A percentile compares a stretch with the other conserved stretches of the same genome.
phyloP scores from a whole-genome alignment of 2,329 filamentous ascomycete species.

The Daldinia sp. region DNA sequence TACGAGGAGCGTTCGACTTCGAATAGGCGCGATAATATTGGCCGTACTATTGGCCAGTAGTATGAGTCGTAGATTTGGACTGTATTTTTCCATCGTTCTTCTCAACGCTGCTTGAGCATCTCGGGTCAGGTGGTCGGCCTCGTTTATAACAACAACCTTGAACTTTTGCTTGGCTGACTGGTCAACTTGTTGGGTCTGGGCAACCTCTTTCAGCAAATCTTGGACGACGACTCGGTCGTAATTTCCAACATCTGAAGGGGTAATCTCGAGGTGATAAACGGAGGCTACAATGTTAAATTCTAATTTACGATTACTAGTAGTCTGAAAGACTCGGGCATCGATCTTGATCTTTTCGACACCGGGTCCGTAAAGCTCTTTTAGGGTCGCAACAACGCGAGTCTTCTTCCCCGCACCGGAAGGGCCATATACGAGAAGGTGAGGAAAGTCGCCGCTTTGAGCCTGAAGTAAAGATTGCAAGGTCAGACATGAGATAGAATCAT shows the following conservation, averaged over 20 bases:
- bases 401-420: conserved; percentile 98
- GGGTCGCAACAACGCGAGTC: conserved; percentile 91
- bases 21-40: conserved; percentile 98
- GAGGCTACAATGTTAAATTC: conserved; percentile 99
- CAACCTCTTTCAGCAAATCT: conserved; percentile 95
- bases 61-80: conserved; percentile 90
- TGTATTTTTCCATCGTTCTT: conserved; percentile 99
- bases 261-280: conserved; percentile 98
- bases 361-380: conserved; percentile 93
- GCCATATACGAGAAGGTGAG: conserved; percentile 95
- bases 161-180: conserved; percentile 88
- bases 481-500: background rate
- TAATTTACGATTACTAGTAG: conserved; percentile 92
- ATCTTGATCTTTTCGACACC: conserved; percentile 99
- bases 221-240: conserved; percentile 97
- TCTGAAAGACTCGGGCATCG: conserved; percentile 95
- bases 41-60: conserved; percentile 94
- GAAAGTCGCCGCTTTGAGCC: conserved; percentile 97
- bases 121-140: conserved; percentile 91
- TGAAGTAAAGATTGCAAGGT: conserved; percentile 48
- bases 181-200: conserved; percentile 99
- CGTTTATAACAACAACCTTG: conserved; percentile 99
- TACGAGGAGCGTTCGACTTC: conserved; percentile 88
- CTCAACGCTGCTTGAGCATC: conserved; percentile 95
- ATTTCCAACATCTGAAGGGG: conserved; percentile 93